Base-by-base conservation (phyloP, 2,329 filamentous ascomycete species). In the Aschersonia sp. region DNA sequence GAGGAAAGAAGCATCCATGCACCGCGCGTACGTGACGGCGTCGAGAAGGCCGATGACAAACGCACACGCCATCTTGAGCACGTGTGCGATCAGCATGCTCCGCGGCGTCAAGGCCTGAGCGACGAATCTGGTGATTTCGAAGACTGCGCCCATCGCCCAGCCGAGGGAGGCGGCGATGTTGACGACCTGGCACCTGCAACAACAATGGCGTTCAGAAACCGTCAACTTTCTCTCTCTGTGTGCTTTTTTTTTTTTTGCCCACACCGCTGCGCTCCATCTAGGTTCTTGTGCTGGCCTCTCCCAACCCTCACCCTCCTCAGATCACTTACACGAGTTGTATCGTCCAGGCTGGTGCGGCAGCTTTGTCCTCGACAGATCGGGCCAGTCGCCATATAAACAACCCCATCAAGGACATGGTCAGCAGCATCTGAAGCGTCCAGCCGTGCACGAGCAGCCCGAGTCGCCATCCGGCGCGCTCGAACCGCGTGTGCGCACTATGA, bases 381-480 rank as follows among this genome's bases (percentile, higher is more conserved):
- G 69, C 70, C 5, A 80, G 63, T 9, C 74, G 68, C 60, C 71
- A 76, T 31, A 72, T 64, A 53, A 78, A 78, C 5, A 78, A 59
- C 10, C 70, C 74, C 56, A 75, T 66, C 49, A 75, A 59, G 40
- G 65, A 56, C 45, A 72, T 55, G 43, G 74, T 58, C 20, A 77
- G 59, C 3, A 59, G 54, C 4, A 73, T 57, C 57, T 79, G 74
- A 4, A 70, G 52, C 5, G 60, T 54, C 75, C 76, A 80, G 43
- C 66, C 64, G 5, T 74, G 74, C 1, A 72, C 51, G 30, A 80
- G 59, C 4, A 78, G 47, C 44, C 55, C 55, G 48, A 68, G 62
- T 47, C 67, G 66, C 76, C 76, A 79, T 58, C 65, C 64, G 12
- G 75, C 69, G 31, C 72, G 67, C 48, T 67, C 65, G 52, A 75